Conservation (phyloP, 495 filamentous ascomycete genomes). For the Lophiostoma macrostomum region DNA sequence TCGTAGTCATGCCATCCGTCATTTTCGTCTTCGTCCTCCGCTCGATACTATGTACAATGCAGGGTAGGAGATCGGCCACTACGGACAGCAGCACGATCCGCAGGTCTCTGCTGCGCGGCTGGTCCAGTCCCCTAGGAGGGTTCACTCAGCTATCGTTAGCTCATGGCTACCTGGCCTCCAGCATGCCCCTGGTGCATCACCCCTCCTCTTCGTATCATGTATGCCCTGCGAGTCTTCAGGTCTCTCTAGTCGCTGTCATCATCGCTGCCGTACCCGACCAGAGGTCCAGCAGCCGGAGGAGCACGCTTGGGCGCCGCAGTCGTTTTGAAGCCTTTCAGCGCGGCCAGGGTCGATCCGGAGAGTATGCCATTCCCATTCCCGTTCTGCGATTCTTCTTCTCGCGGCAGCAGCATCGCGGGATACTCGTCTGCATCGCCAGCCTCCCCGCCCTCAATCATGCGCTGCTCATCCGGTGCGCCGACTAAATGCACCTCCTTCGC, state of each 20-base stretch:
- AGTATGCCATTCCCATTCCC: conserved; percentile 59
- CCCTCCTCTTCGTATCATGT: too few species aligned
- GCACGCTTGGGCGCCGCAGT: conserved; percentile 32
- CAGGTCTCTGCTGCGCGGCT: too few species aligned
- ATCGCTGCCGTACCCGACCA: conserved; percentile 91
- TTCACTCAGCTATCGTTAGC: too few species aligned
- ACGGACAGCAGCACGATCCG: too few species aligned
- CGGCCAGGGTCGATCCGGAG: conserved; percentile 73
- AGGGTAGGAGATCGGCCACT: too few species aligned
- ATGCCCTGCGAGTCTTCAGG: too few species aligned
- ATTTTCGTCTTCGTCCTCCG: too few species aligned
- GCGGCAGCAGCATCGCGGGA: conserved; percentile 14
- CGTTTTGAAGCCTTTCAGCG: conserved; percentile 53
- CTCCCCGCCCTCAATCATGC: conserved; percentile 44
- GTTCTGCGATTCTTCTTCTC: conserved; percentile 36
- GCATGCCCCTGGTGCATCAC: too few species aligned
- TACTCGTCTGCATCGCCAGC: conserved; percentile 12
- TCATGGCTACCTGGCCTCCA: too few species aligned
- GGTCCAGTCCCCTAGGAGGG: too few species aligned
- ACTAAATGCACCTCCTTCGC: conserved; percentile 39
- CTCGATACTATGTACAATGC: too few species aligned
- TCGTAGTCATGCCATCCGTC: too few species aligned
- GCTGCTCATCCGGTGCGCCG: conserved; percentile 46
- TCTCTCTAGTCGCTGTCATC: conserved; percentile 63
- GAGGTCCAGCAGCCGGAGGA: conserved; percentile 60